These are phyloP conservation scores for Boletales sp. DNA, from an alignment of 768 basidiomycete species.

Conservation along the genomic window DNA sequence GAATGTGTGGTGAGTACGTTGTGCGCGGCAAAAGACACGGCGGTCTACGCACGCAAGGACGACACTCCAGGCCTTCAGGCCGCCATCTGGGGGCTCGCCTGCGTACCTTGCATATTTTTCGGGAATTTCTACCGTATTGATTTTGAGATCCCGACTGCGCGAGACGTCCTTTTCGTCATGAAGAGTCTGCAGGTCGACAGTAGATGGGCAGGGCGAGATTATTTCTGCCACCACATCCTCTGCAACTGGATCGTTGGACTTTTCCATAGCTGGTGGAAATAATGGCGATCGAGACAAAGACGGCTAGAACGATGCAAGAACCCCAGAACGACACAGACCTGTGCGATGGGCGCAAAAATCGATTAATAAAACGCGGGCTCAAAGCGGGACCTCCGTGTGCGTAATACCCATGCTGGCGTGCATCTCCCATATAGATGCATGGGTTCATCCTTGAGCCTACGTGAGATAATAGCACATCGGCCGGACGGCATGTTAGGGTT, in stretches of 20 bases:
- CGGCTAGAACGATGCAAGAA: too few relatives aligned
- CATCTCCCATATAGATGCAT: slow-evolving; percentile 5
- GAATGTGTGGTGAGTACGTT: neutral
- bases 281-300: too few relatives aligned
- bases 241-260: too few relatives aligned
- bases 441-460: slow-evolving; percentile 15
- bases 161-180: neutral
- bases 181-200: slow-evolving; percentile 6
- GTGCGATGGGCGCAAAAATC: too few relatives aligned
- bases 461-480: neutral
- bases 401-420: neutral
- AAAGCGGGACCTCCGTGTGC: neutral
- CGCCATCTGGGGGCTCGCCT: slow-evolving; percentile 26
- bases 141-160: slow-evolving; percentile 4
- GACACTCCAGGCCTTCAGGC: slow-evolving; percentile 30
- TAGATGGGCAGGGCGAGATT: too few relatives aligned
- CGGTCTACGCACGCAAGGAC: slow-evolving; percentile 21
- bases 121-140: neutral
- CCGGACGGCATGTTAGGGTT: too few relatives aligned
- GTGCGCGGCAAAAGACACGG: too few relatives aligned
- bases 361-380: neutral
- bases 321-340: too few relatives aligned
- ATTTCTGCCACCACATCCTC: too few relatives aligned
- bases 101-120: slow-evolving; percentile 17
- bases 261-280: too few relatives aligned